These are phyloP conservation scores for Entophlyctis luteolus DNA, from an alignment of 192 early-diverging fungal genomes.

Conservation along the genomic window DNA sequence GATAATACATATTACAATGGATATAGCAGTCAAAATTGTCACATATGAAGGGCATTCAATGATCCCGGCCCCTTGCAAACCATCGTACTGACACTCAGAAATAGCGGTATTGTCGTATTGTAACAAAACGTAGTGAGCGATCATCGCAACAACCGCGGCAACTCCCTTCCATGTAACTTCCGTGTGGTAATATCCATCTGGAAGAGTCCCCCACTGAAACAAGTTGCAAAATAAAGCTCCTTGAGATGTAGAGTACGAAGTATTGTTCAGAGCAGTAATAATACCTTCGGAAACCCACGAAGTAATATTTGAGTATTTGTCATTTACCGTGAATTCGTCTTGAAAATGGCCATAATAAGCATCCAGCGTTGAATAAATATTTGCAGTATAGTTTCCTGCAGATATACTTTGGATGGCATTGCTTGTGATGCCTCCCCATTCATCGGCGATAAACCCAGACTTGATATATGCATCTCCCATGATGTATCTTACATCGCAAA, in stretches of 20 bases:
- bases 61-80: slow-evolving; percentile 9
- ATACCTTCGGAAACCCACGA: slow-evolving; percentile 15
- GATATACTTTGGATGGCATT: neutral
- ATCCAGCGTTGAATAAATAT: neutral
- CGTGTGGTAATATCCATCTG: slow-evolving; percentile 19
- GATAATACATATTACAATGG: slow-evolving; percentile 10
- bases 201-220: slow-evolving; percentile 24
- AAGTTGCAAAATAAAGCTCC: slow-evolving; percentile 9
- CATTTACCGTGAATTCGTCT: slow-evolving; percentile 6
- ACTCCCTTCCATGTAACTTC: slow-evolving; percentile 10
- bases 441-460: slow-evolving; percentile 12
- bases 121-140: slow-evolving; percentile 10
- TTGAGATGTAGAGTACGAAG: slow-evolving; percentile 9
- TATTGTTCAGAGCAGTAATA: neutral
- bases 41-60: slow-evolving; percentile 9
- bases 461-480: slow-evolving; percentile 12
- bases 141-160: slow-evolving; percentile 6
- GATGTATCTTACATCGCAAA: slow-evolving; percentile 1
- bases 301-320: slow-evolving; percentile 10
- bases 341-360: slow-evolving; percentile 8
- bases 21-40: neutral
- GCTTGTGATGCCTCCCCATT: slow-evolving; percentile 12
- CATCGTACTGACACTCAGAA: neutral
- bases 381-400: neutral
- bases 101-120: slow-evolving; percentile 3